Conservation (phyloP, 169 alveolate species). For the Toxoplasma gondii region DNA sequence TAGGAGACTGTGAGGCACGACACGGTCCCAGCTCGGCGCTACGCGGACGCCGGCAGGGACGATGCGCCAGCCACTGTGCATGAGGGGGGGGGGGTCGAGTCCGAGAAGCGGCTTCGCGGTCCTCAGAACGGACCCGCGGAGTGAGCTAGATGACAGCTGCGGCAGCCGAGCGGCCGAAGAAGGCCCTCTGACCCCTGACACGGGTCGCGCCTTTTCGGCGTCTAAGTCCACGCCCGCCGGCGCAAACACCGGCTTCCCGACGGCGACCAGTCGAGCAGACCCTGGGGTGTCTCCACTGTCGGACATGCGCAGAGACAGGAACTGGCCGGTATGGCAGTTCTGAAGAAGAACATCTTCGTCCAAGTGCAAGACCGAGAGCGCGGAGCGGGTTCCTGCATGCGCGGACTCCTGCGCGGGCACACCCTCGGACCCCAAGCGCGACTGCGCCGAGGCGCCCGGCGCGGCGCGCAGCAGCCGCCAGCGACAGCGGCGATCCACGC, state of each 20-base stretch:
- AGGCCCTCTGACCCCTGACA: not conserved
- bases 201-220: not conserved
- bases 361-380: not conserved
- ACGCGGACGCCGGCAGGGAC: not conserved
- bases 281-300: not conserved
- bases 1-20: not conserved
- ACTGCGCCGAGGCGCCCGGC: not conserved
- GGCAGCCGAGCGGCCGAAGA: not conserved
- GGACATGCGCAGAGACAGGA: not conserved
- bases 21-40: not conserved
- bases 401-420: not conserved
- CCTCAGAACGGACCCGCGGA: not conserved
- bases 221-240: not conserved
- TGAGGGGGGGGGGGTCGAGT: not conserved
- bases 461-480: not conserved
- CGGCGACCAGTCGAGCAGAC: not conserved
- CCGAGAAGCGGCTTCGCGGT: not conserved
- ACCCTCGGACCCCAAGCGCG: not conserved
- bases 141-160: not conserved
- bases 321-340: not conserved
- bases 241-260: not conserved
- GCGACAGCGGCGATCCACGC: constrained; percentile 11
- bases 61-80: constrained; percentile 11
- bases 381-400: not conserved
- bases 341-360: not conserved